Evolutionary conservation across 202 grass and related monocot species (phyloP), one percentile per base, ranked within the genome.

Genomic region (Digitaria exilis): DNA sequence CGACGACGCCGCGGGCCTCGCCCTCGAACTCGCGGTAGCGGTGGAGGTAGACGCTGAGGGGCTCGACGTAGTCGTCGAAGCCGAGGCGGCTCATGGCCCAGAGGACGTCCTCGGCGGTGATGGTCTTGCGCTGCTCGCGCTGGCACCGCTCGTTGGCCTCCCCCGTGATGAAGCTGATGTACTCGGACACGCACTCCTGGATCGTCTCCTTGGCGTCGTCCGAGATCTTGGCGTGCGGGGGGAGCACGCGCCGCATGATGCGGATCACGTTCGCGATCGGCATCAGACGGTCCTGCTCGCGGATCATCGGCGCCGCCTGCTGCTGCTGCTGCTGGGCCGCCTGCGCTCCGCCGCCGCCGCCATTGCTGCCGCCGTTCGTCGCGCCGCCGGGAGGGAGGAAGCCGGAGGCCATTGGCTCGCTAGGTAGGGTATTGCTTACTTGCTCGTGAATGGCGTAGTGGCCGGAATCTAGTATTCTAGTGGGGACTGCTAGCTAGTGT

Each of bases 121-220:
- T 92, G 85, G 92, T 98, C 85, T 95, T 98, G 62, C 96, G 88
- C 70, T 98, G 96, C 90, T 98, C 96, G 3, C 91, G 89, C 84
- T 98, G 91, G 87, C 96, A 98, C 22, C 93, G 89, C 73, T 98
- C 96, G 80, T 98, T 98, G 85, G 91, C 96, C 91, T 98, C 96
- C 4, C 93, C 87, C 2, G 93, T 98, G 77, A 98, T 93, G 85
- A 98, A 96, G 85, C 93, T 98, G 87, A 98, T 96, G 87, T 92
- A 98, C 89, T 98, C 96, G 8, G 96, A 98, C 54, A 98, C 93
- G 80, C 96, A 98, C 89, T 98, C 93, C 85, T 98, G 96, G 81
- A 98, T 94, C 74, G 87, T 98, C 80, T 98, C 96, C 90, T 98
- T 98, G 41, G 96, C 93, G 67, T 96, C 93, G 81, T 96, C 96